phyloP scores from a whole-genome alignment of 768 basidiomycete genomes.

The Udeniomyces megalosporus region DNA sequence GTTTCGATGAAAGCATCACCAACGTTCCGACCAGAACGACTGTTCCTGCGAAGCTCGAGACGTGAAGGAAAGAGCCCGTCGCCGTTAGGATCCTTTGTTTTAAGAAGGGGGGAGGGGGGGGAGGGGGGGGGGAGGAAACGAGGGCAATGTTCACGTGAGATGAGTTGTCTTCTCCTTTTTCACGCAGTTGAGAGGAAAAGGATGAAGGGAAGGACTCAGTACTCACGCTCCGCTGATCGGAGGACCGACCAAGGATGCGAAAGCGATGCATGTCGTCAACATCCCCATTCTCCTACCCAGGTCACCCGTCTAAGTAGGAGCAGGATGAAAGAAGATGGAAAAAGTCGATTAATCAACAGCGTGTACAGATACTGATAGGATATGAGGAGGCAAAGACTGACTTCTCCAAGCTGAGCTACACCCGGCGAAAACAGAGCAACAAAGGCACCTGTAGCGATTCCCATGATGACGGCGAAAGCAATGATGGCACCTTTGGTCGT shows the following conservation, averaged over 20 bases:
- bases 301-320: slow-evolving; percentile 10
- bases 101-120: neutral
- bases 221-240: slow-evolving; percentile 13
- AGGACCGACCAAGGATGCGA: slow-evolving; percentile 3
- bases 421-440: slow-evolving; percentile 11
- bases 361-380: neutral
- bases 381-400: neutral
- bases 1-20: neutral
- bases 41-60: slow-evolving; percentile 9
- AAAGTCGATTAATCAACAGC: neutral
- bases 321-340: neutral
- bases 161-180: too few species aligned
- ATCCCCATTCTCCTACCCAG: slow-evolving; percentile 10
- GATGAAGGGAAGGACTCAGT: neutral
- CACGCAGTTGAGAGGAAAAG: neutral
- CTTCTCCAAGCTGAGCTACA: slow-evolving; percentile 15
- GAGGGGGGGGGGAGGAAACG: neutral
- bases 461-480: neutral
- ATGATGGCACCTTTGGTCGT: neutral
- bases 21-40: slow-evolving; percentile 6
- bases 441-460: slow-evolving; percentile 9
- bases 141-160: neutral
- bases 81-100: neutral
- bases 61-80: neutral
- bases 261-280: slow-evolving; percentile 9